Percentiles rank a stretch among this genome's conserved stretches.
phyloP scores from a whole-genome alignment of 2,329 filamentous ascomycete genomes.

The Cephalotrichum gorgonifer region DNA sequence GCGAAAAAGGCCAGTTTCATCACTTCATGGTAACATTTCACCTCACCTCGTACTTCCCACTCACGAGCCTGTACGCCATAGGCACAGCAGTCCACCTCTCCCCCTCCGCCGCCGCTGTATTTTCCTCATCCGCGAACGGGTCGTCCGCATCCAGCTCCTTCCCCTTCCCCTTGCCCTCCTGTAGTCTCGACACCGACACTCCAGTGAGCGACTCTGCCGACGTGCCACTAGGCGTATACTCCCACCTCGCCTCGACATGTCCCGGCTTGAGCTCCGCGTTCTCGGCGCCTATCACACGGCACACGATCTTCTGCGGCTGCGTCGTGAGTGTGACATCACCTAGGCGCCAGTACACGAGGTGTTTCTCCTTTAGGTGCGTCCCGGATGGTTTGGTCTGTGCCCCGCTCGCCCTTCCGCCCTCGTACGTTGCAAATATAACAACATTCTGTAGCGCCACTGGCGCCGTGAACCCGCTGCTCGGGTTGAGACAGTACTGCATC shows the following conservation, averaged over 20 bases:
- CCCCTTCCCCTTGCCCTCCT: conserved; percentile 39
- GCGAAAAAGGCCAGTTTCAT: not conserved
- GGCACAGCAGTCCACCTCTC: conserved; percentile 57
- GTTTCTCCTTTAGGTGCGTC: conserved; percentile 69
- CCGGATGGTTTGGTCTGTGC: conserved; percentile 72
- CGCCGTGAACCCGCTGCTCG: conserved; percentile 38
- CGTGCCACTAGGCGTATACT: conserved; percentile 34
- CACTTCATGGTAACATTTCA: not conserved
- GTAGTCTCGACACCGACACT: conserved; percentile 52
- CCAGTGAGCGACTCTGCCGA: conserved; percentile 30
- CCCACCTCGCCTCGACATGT: conserved; percentile 75
- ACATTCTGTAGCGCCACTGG: conserved; percentile 56
- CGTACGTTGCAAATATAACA: conserved; percentile 60
- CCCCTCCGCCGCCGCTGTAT: conserved; percentile 17
- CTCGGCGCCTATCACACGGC: conserved; percentile 66
- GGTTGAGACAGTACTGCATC: conserved; percentile 76
- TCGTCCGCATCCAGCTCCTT: conserved; percentile 36
- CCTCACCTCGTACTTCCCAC: conserved; percentile 59
- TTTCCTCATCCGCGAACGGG: conserved; percentile 54
- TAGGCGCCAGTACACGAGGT: conserved; percentile 70
- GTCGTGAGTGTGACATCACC: conserved; percentile 61
- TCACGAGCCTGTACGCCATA: conserved; percentile 55
- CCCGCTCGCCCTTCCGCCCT: conserved; percentile 51
- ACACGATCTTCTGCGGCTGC: conserved; percentile 68
- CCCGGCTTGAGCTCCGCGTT: conserved; percentile 61